Conservation (phyloP, 495 filamentous ascomycete species). For the Aspergillus homomorphus region DNA sequence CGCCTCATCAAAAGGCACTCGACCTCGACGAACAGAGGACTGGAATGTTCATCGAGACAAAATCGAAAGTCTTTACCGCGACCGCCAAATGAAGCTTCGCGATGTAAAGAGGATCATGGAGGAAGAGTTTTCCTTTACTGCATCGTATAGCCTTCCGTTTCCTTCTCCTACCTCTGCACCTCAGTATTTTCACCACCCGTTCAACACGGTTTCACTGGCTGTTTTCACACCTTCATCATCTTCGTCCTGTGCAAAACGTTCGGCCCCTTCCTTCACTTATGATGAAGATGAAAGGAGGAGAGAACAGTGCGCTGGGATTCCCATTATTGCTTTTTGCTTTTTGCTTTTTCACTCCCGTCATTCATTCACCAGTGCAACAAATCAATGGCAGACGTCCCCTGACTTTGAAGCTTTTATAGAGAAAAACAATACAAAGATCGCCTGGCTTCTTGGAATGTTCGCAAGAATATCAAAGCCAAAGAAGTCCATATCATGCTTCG, state of each 20-base stretch:
- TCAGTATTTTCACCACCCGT: background rate
- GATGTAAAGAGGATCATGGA: constrained; percentile 46
- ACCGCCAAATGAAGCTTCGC: constrained; percentile 40
- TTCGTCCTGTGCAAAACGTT: background rate
- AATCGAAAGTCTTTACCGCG: constrained; percentile 43
- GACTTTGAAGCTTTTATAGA: constrained; percentile 27
- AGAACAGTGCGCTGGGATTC: constrained; percentile 4
- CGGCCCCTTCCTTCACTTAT: constrained; percentile 9
- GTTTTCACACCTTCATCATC: constrained; percentile 2
- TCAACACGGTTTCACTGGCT: background rate
- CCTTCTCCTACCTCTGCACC: constrained; percentile 4
- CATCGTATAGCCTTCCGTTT: constrained; percentile 34
- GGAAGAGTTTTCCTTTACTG: constrained; percentile 39
- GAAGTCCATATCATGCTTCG: constrained; percentile 44
- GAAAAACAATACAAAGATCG: constrained; percentile 50
- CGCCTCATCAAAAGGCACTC: constrained; percentile 23
- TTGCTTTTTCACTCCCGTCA: constrained; percentile 7
- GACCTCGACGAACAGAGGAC: constrained; percentile 42
- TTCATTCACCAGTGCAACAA: constrained; percentile 3
- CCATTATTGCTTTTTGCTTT: constrained; percentile 18
- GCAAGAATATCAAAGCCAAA: constrained; percentile 45
- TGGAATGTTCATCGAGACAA: constrained; percentile 41
- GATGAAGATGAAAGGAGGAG: background rate
- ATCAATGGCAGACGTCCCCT: constrained; percentile 6
- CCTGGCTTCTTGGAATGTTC: constrained; percentile 41